Evolutionary conservation across 371 early-diverging fungal genomes (phyloP).

Genomic region (Mucor circinelloides): DNA sequence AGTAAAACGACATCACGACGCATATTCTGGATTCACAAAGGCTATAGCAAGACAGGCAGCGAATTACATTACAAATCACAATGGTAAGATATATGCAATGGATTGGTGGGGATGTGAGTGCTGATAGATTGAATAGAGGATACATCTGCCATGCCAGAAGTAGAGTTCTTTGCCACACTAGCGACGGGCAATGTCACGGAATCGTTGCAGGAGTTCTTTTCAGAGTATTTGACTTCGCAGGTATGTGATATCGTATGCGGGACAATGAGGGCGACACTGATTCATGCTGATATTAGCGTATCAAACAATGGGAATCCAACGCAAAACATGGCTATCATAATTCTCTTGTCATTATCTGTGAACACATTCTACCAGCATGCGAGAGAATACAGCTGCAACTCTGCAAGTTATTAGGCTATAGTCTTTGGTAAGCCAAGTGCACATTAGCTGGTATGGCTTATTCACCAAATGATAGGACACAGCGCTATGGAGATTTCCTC

Average conservation of each 20-base stretch:
- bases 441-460: background rate
- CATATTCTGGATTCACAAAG: conserved; percentile 3
- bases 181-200: conserved; percentile 20
- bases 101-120: background rate
- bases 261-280: background rate
- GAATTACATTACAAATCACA: conserved; percentile 4
- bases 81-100: conserved; percentile 5
- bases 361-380: conserved; percentile 22
- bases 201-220: conserved; percentile 10
- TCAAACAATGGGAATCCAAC: conserved; percentile 24
- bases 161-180: conserved; percentile 20
- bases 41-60: background rate
- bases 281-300: background rate
- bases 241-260: background rate
- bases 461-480: conserved; percentile 13
- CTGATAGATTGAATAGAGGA: background rate
- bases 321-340: conserved; percentile 9
- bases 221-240: conserved; percentile 20
- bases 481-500: conserved; percentile 22
- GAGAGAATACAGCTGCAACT: conserved; percentile 24
- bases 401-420: conserved; percentile 18
- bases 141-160: conserved; percentile 20
- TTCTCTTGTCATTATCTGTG: conserved; percentile 1
- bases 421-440: conserved; percentile 16
- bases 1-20: conserved; percentile 13